These are phyloP conservation scores for Sabuloglossum arenarium DNA, from an alignment of 495 filamentous ascomycete genomes.

Conservation along the genomic window DNA sequence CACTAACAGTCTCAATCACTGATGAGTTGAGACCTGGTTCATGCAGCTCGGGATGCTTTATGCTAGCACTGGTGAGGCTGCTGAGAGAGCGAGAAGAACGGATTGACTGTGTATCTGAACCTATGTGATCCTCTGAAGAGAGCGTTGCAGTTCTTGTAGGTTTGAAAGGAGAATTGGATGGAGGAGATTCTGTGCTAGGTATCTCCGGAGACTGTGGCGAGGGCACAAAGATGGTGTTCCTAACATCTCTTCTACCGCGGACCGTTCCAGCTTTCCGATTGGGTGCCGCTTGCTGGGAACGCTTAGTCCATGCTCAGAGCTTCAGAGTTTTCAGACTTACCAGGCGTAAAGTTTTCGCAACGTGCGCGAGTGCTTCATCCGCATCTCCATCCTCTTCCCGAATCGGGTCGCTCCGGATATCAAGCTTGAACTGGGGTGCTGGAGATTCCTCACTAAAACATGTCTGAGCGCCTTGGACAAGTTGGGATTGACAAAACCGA, in stretches of 20 bases:
- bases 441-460: conserved; percentile 33
- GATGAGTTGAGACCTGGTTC: conserved; percentile 73
- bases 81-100: conserved; percentile 68
- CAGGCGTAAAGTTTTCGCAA: conserved; percentile 65
- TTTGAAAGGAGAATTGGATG: conserved; percentile 12
- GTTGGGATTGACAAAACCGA: background rate
- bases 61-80: conserved; percentile 29
- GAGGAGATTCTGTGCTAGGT: conserved; percentile 10
- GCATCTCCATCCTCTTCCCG: conserved; percentile 48
- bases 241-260: conserved; percentile 74
- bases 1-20: conserved; percentile 75
- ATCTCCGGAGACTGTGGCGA: conserved; percentile 19
- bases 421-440: conserved; percentile 56
- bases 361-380: conserved; percentile 70
- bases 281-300: conserved; percentile 28
- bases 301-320: background rate
- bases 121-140: conserved; percentile 28
- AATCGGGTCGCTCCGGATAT: conserved; percentile 82
- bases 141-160: conserved; percentile 9
- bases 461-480: conserved; percentile 7
- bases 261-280: conserved; percentile 54
- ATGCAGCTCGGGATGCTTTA: conserved; percentile 66
- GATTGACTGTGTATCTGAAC: conserved; percentile 82
- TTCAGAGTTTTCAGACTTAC: conserved; percentile 20
- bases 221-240: conserved; percentile 70